Percentiles rank a stretch among this genome's conserved stretches.
Evolutionary conservation across 331 rosid genomes (phyloP).

Genomic region (Prunus yedoensis): DNA sequence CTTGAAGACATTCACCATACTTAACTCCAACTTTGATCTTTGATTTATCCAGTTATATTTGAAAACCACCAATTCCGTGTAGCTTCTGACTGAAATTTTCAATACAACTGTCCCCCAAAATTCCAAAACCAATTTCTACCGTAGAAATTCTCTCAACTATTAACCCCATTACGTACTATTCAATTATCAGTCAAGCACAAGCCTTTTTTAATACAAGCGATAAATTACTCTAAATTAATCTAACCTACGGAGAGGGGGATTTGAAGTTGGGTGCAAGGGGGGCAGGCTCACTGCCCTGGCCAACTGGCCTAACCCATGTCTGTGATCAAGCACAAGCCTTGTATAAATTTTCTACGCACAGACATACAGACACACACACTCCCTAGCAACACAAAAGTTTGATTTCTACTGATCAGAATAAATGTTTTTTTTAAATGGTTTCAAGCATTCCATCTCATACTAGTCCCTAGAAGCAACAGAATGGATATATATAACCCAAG

Average conservation of each 20-base stretch:
- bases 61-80: background rate
- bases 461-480: background rate
- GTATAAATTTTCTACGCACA: background rate
- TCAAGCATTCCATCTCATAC: background rate
- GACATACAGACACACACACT: background rate
- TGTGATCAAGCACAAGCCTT: background rate
- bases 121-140: background rate
- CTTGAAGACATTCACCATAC: background rate
- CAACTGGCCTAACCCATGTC: too few species aligned
- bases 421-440: background rate
- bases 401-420: background rate
- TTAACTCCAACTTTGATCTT: background rate
- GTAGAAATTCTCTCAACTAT: background rate
- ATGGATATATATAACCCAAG: background rate
- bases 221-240: too few species aligned
- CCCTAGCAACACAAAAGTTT: background rate
- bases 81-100: background rate
- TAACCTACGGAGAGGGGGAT: too few species aligned
- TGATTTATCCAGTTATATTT: background rate
- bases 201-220: background rate
- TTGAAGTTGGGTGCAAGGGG: too few species aligned
- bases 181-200: background rate
- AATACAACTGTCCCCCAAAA: background rate
- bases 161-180: background rate
- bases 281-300: too few species aligned